A percentile compares a stretch with the other conserved stretches of the same genome.
phyloP scores from a whole-genome alignment of 768 basidiomycete species.

The Suillus spraguei region DNA sequence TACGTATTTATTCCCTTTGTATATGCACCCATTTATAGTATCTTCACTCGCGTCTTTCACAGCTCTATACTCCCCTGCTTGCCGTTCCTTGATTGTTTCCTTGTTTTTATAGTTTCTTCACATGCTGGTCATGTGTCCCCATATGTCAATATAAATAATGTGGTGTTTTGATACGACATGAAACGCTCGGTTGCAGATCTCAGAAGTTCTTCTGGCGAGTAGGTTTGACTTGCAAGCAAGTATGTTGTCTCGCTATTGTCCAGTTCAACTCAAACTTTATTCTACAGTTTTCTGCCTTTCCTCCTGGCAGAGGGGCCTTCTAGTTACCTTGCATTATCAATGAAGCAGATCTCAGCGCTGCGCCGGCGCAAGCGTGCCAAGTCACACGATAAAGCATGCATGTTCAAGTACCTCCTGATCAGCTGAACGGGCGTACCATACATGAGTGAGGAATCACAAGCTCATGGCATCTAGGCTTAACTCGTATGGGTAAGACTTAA shows the following conservation, averaged over 20 bases:
- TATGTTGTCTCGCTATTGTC: background rate
- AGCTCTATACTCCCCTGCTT: constrained; percentile 10
- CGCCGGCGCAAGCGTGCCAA: background rate
- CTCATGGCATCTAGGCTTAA: background rate
- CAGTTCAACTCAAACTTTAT: background rate
- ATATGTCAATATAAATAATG: constrained; percentile 2
- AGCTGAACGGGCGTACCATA: background rate
- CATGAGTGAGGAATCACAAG: background rate
- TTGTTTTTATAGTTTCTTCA: constrained; percentile 10
- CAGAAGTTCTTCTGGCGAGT: background rate
- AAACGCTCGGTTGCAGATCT: background rate
- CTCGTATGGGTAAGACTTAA: background rate
- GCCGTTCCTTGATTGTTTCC: constrained; percentile 10
- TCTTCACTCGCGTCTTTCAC: constrained; percentile 13
- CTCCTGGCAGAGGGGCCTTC: background rate
- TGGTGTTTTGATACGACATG: background rate
- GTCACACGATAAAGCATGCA: background rate
- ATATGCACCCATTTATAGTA: constrained; percentile 17
- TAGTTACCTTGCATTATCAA: background rate
- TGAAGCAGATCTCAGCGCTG: background rate
- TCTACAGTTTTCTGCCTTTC: background rate
- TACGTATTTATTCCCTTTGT: constrained; percentile 13
- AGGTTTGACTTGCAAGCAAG: background rate
- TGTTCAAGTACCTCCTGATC: background rate
- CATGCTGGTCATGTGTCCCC: constrained; percentile 21